Evolutionary conservation across 352 stramenopile genomes (phyloP), one percentile per base, ranked within the genome.

Genomic region (Globisporangium cederbergense): DNA sequence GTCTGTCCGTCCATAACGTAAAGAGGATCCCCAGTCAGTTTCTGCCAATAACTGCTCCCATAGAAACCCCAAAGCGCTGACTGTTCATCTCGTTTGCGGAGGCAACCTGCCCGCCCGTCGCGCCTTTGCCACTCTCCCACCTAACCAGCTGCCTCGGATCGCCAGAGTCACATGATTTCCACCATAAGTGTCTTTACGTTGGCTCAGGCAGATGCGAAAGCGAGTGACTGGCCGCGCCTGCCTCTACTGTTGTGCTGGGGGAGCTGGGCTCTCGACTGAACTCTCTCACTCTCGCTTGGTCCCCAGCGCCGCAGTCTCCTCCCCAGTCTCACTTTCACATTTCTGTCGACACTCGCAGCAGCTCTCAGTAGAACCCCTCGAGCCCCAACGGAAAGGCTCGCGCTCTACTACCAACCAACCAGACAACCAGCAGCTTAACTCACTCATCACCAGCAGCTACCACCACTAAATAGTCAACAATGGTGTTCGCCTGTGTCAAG

Each of bases 401-500:
- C 13, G 30, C 43, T 63, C 42, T 55, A 32, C 28, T 60, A 18
- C 14, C 20, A 60, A 22, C 43, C 43, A 49, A 18, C 13, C 28
- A 43, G 3, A 18, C 28, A 43, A 9, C 30, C 30, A 43, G 30
- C 30, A 56, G 28, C 32, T 42, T 22, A 42, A 10, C 3, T 38
- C 50, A 14, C 25, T 16, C 50, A 38, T 2, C 28, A n/a, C 51
- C 16, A 62, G 56, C 57, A 38, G 42, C 57, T 46, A 25, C 40
- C 16, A 53, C 11, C 32, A 18, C 6, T 28, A 30, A 13, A 16
- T 30, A 58, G 36, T 2, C 36, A 52, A 34, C 45, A 22, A 69
- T 69, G 63, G 63, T 69, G 47, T 60, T 69, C 52, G 55, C 43
- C 8, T 64, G 63, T 38, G 42, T 50, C 63, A 69, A 69, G 56